Percentiles rank a stretch among this genome's conserved stretches.
phyloP scores from a whole-genome alignment of 345 rosid species.

The Reutealis trisperma region DNA sequence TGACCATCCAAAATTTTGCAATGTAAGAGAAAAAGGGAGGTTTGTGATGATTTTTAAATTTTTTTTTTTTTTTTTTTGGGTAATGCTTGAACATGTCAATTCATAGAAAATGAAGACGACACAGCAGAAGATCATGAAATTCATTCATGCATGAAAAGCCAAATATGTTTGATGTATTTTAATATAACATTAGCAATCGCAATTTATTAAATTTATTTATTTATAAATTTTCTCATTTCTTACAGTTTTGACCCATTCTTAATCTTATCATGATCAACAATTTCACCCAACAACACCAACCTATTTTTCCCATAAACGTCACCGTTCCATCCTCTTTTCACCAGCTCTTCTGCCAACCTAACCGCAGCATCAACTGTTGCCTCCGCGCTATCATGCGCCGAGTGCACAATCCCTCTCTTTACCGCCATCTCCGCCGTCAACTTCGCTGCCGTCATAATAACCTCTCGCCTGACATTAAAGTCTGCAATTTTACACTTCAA shows the following conservation, averaged over 20 bases:
- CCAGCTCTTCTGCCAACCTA: constrained; percentile 24
- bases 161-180: no score
- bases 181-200: no score
- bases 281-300: constrained; percentile 19
- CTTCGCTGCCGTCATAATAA: constrained; percentile 21
- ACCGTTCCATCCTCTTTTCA: constrained; percentile 25
- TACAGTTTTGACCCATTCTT: constrained; percentile 3
- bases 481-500: constrained; percentile 25
- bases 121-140: no score
- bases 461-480: constrained; percentile 15
- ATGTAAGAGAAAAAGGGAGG: no score
- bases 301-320: constrained; percentile 25
- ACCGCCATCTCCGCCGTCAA: constrained; percentile 27
- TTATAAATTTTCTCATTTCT: no score
- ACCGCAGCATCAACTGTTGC: constrained; percentile 28
- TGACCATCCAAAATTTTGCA: no score
- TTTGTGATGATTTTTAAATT: no score
- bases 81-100: no score
- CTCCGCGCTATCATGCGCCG: constrained; percentile 17
- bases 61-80: no score
- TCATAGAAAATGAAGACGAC: no score
- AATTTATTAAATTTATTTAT: no score
- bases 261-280: neutral
- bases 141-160: no score
- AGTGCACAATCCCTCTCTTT: constrained; percentile 21